Base-by-base conservation (phyloP, 495 filamentous ascomycete genomes). In the Penicillium herquei region DNA sequence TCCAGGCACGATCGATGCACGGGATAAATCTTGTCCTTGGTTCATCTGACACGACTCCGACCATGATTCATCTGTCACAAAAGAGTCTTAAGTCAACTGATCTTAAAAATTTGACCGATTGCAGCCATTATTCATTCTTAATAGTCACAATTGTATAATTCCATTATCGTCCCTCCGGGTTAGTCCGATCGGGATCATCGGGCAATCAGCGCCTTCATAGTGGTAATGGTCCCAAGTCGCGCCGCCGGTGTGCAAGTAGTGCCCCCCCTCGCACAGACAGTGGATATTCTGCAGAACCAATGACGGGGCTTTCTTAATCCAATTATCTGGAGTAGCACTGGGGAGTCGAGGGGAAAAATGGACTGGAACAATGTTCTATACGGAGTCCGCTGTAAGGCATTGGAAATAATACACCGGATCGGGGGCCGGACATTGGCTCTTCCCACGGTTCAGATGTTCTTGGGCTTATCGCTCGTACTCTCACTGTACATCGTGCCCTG, bases 391-490 rank as follows among this genome's bases (percentile, higher is more conserved):
- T 26, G 21, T 26, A 37, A 37, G 8, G 46, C 21, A 11, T 17
- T 12, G 14, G 33, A 5, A n/a, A 39, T 14, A 26, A 14, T 34
- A 17, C 32, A 39, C 46, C 46, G 46, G 34, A 49, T 35, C 8
- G 18, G 46, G n/a, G 8, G 17, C 7, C 14, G 46, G 46, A 26
- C 21, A 26, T 26, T 26, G 21, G 21, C 4, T 26, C 21, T 14
- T 61, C 62, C 62, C 52, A 64, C 59, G 65, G 64, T 64, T 61
- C 50, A 26, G 4, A 26, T 26, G 21, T 26, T 26, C 39, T 47
- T 57, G 58, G 59, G 57, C 57, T 59, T 60, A 55, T 60, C 52
- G 26, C 48, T 16, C 16, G 13, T 33, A 39, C 34, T 18, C 51
- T 47, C 21, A 26, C 21, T 26, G 21, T 26, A 26, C 21, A 26